phyloP scores from a whole-genome alignment of 345 rosid genomes.

The Corchorus olitorius region DNA sequence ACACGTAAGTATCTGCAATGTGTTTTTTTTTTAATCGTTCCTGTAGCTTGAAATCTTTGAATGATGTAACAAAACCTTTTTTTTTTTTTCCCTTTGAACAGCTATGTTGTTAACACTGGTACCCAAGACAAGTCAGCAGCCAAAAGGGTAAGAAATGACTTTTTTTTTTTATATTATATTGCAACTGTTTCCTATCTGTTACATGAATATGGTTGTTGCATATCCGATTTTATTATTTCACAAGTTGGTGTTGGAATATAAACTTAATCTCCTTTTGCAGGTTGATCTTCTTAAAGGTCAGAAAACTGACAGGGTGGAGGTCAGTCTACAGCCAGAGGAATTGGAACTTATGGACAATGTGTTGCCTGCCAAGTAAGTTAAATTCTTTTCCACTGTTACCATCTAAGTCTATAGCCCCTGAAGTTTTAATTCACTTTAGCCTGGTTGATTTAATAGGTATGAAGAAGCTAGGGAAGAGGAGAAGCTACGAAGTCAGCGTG shows the following conservation, averaged over 20 bases:
- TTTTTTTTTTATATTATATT: neutral
- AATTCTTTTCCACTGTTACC: neutral
- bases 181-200: neutral
- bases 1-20: conserved; percentile 52
- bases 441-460: conserved; percentile 48
- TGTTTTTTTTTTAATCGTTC: neutral
- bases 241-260: neutral
- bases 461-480: conserved; percentile 99
- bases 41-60: neutral
- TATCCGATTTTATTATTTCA: neutral
- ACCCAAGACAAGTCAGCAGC: conserved; percentile 80
- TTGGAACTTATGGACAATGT: conserved; percentile 88
- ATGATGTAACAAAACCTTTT: neutral
- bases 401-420: neutral
- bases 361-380: conserved; percentile 87
- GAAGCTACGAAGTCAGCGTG: conserved; percentile 86
- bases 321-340: conserved; percentile 91
- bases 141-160: conserved; percentile 74
- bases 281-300: conserved; percentile 96
- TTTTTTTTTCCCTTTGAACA: conserved; percentile 25
- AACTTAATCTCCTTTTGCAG: conserved; percentile 34
- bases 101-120: conserved; percentile 71
- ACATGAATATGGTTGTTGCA: neutral
- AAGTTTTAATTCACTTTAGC: neutral
- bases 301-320: conserved; percentile 87